Conservation (phyloP, 1,139 yeast species). For the Pichia sp. region DNA sequence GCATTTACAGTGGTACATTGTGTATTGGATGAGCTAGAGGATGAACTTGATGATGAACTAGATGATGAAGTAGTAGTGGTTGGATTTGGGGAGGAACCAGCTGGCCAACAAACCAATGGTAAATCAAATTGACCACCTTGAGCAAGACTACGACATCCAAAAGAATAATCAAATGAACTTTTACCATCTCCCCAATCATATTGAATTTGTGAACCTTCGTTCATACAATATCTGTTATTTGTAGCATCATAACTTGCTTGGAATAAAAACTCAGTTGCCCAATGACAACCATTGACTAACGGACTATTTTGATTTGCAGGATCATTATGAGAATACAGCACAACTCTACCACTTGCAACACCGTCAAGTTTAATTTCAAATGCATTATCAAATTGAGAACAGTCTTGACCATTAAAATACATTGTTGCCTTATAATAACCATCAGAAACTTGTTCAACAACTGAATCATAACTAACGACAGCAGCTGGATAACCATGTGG, state of each 20-base stretch:
- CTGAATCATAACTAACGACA: conserved; percentile 17
- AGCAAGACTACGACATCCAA: conserved; percentile 23
- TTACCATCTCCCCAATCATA: conserved; percentile 25
- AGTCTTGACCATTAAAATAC: conserved; percentile 21
- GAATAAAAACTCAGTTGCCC: conserved; percentile 24
- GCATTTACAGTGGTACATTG: background rate
- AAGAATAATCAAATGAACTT: conserved; percentile 23
- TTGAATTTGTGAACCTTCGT: conserved; percentile 26
- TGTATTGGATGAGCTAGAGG: background rate
- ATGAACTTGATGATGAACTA: background rate
- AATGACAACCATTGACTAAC: conserved; percentile 23
- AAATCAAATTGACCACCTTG: conserved; percentile 24
- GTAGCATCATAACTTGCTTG: conserved; percentile 15
- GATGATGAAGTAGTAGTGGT: background rate
- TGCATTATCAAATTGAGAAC: conserved; percentile 21
- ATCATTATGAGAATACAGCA: conserved; percentile 26
- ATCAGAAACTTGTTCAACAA: conserved; percentile 20
- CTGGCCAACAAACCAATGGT: conserved; percentile 26
- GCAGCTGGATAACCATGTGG: conserved; percentile 24
- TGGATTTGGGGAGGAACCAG: background rate
- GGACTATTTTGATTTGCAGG: conserved; percentile 12
- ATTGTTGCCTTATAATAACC: conserved; percentile 26
- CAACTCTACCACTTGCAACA: conserved; percentile 18
- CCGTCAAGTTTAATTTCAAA: conserved; percentile 29
- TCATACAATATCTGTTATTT: conserved; percentile 21